These are phyloP conservation scores for Phytophthora macrochlamydospora DNA, from an alignment of 352 stramenopile species.

Conservation along the genomic window DNA sequence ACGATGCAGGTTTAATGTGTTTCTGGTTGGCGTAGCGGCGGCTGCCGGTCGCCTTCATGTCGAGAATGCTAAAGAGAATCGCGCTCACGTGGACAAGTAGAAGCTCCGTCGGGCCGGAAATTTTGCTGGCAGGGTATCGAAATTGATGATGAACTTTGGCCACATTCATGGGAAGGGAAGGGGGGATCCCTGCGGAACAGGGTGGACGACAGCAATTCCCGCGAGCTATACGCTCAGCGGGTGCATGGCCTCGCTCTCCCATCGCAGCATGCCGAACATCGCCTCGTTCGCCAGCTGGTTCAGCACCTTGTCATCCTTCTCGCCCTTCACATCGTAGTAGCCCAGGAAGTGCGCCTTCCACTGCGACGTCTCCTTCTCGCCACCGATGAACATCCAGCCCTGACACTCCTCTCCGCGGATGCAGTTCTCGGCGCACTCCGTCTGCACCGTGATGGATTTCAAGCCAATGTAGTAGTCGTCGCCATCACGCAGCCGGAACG, in stretches of 20 bases:
- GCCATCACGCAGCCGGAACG: slow-evolving; percentile 72
- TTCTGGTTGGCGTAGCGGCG: slow-evolving; percentile 3
- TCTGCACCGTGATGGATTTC: slow-evolving; percentile 78
- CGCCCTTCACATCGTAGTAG: slow-evolving; percentile 85
- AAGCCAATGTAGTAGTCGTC: slow-evolving; percentile 83
- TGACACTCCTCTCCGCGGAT: slow-evolving; percentile 84
- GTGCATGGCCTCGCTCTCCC: slow-evolving; percentile 87
- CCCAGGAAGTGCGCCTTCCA: slow-evolving; percentile 85
- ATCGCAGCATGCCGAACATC: slow-evolving; percentile 88
- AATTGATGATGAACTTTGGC: not conserved
- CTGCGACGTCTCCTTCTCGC: slow-evolving; percentile 60
- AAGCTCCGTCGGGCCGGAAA: slow-evolving; percentile 9
- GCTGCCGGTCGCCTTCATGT: slow-evolving; percentile 1
- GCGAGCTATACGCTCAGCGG: slow-evolving; percentile 65
- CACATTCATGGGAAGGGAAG: not conserved
- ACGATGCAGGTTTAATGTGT: slow-evolving; percentile 8
- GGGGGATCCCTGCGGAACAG: not conserved
- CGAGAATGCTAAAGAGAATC: slow-evolving; percentile 8
- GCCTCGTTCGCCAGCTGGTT: slow-evolving; percentile 85
- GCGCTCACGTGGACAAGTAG: slow-evolving; percentile 13
- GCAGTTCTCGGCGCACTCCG: slow-evolving; percentile 75
- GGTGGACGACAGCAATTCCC: not conserved
- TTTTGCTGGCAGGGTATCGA: slow-evolving; percentile 1
- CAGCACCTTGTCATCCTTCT: slow-evolving; percentile 85
- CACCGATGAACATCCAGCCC: slow-evolving; percentile 84